Conservation (phyloP, 75 land plant genomes). For the Gnetum montanum region DNA sequence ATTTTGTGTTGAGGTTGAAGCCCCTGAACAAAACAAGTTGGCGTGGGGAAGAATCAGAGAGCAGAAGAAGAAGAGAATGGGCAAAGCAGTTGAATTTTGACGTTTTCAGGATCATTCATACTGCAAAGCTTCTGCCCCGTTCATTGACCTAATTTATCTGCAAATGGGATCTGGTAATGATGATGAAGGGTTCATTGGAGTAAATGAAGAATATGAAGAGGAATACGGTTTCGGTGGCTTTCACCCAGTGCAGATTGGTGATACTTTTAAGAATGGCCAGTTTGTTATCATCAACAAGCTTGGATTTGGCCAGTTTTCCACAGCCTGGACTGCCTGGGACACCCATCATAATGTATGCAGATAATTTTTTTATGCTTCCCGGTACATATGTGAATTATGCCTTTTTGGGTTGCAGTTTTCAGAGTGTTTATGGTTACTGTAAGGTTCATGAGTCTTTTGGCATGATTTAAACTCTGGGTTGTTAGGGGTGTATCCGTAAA, state of each 20-base stretch:
- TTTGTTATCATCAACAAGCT: slow-evolving; percentile 76
- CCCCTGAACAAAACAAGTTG: too few species aligned
- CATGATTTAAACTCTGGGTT: background rate
- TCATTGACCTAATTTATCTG: too few species aligned
- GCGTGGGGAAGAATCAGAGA: too few species aligned
- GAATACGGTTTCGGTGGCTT: slow-evolving; percentile 80
- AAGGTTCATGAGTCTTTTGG: background rate
- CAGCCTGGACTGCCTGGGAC: slow-evolving; percentile 92
- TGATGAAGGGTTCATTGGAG: too few species aligned
- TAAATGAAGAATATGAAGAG: too few species aligned
- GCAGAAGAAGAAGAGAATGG: too few species aligned
- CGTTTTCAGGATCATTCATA: too few species aligned
- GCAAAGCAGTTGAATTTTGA: too few species aligned
- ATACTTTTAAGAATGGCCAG: slow-evolving; percentile 43
- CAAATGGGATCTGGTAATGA: too few species aligned
- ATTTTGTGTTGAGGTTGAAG: too few species aligned
- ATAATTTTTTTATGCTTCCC: background rate
- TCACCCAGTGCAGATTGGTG: slow-evolving; percentile 64
- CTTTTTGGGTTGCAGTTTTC: background rate
- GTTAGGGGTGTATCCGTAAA: background rate
- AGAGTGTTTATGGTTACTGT: background rate
- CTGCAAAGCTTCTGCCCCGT: too few species aligned
- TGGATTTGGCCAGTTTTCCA: slow-evolving; percentile 92
- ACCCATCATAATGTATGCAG: slow-evolving; percentile 15
- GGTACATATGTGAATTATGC: background rate